Percentiles rank a stretch among this genome's conserved stretches.
phyloP scores from a whole-genome alignment of 805 yeast species.

The Candida ipomoeae region DNA sequence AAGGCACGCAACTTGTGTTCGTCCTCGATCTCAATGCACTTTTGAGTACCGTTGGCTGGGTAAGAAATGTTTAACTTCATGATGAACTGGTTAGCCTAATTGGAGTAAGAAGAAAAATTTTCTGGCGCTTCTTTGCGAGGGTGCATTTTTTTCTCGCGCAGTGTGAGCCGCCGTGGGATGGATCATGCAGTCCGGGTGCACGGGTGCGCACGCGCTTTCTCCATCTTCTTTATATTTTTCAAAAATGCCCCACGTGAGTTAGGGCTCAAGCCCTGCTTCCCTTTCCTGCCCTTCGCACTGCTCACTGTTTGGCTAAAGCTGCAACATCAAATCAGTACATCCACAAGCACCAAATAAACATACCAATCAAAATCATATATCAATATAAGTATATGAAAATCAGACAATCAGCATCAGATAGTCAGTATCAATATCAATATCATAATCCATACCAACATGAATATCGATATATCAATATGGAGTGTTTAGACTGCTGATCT shows the following conservation, averaged over 20 bases:
- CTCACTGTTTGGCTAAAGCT: no score
- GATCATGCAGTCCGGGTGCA: constrained; percentile 8
- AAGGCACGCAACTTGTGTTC: constrained; percentile 98
- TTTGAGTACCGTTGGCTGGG: constrained; percentile 99
- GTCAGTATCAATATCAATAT: no score
- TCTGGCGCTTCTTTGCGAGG: constrained; percentile 12
- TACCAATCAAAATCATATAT: no score
- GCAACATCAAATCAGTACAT: no score
- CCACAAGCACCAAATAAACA: no score
- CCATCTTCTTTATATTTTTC: background rate
- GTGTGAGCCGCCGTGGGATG: constrained; percentile 1
- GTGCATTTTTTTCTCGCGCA: constrained; percentile 13
- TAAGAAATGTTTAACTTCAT: constrained; percentile 94
- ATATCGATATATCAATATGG: no score
- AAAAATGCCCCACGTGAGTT: constrained; percentile 8
- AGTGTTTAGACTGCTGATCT: no score
- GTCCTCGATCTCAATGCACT: constrained; percentile 95
- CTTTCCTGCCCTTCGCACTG: background rate
- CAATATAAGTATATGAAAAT: no score
- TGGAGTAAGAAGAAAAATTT: constrained; percentile 24
- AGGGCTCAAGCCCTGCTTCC: constrained; percentile 16
- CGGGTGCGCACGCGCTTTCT: background rate
- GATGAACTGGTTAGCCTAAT: constrained; percentile 34
- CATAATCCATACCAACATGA: no score
- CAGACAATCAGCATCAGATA: no score